Percentiles rank a stretch among this genome's conserved stretches.
phyloP scores from a whole-genome alignment of 2,329 filamentous ascomycete genomes.

The Colletotrichum zoysiae region DNA sequence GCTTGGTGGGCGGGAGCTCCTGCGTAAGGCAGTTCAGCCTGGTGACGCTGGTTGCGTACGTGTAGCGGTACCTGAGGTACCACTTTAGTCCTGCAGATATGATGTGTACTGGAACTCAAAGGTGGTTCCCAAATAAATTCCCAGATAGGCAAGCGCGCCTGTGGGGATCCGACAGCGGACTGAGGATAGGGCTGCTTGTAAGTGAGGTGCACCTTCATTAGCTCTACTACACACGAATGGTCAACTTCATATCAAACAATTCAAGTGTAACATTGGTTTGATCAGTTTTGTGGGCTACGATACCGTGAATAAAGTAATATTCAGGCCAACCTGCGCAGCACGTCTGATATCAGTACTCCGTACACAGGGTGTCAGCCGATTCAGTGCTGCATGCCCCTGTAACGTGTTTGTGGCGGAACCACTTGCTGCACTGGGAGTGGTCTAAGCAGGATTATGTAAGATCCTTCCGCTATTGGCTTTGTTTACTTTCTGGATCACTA shows the following conservation, averaged over 20 bases:
- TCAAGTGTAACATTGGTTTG: background rate
- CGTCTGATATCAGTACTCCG: background rate
- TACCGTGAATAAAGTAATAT: background rate
- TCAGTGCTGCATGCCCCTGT: background rate
- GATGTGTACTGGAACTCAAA: background rate
- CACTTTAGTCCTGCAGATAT: background rate
- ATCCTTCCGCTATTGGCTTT: constrained; percentile 38
- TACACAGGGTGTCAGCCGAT: background rate
- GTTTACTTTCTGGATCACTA: constrained; percentile 45
- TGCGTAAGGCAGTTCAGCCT: constrained; percentile 64
- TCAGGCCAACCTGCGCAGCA: background rate
- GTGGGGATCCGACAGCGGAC: constrained; percentile 13
- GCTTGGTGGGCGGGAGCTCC: constrained; percentile 44
- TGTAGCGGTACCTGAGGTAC: constrained; percentile 17
- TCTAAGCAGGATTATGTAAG: constrained; percentile 37
- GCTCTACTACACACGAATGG: background rate
- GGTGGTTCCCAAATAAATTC: background rate
- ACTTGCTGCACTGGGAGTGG: background rate
- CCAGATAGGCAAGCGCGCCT: background rate
- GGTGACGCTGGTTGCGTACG: constrained; percentile 43
- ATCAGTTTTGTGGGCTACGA: background rate
- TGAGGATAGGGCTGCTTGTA: background rate
- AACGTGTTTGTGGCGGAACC: background rate
- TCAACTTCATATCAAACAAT: background rate
- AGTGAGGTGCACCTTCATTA: background rate